Conservation (phyloP, 192 early-diverging fungal genomes). For the Diversispora eburnea region DNA sequence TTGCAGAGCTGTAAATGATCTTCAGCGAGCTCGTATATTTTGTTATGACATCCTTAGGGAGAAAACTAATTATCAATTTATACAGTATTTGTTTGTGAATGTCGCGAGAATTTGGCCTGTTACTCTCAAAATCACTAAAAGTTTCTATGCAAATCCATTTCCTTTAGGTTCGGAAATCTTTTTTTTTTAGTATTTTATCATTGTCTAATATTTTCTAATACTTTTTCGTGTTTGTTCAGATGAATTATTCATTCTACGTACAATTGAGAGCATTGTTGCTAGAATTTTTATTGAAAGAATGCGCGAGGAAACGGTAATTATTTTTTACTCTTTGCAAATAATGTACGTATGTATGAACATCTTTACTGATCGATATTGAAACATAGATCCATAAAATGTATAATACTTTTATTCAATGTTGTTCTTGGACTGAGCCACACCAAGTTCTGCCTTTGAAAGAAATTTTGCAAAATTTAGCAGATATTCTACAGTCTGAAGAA, state of each 20-base stretch:
- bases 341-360: neutral
- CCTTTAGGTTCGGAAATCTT: too few species aligned
- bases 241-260: neutral
- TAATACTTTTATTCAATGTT: neutral
- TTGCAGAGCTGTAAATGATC: conserved; percentile 7
- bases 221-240: neutral
- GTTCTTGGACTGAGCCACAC: neutral
- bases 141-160: neutral
- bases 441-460: neutral
- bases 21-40: conserved; percentile 2
- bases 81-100: neutral
- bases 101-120: conserved; percentile 3
- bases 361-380: neutral
- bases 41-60: conserved; percentile 10
- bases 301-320: neutral
- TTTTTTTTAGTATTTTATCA: too few species aligned
- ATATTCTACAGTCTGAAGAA: neutral
- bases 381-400: neutral
- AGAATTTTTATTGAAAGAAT: neutral
- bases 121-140: neutral
- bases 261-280: neutral
- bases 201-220: too few species aligned
- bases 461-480: neutral
- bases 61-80: neutral
- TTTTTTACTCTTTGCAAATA: neutral